These are phyloP conservation scores for Termitomyces sp. DNA, from an alignment of 768 basidiomycete genomes.

Conservation along the genomic window DNA sequence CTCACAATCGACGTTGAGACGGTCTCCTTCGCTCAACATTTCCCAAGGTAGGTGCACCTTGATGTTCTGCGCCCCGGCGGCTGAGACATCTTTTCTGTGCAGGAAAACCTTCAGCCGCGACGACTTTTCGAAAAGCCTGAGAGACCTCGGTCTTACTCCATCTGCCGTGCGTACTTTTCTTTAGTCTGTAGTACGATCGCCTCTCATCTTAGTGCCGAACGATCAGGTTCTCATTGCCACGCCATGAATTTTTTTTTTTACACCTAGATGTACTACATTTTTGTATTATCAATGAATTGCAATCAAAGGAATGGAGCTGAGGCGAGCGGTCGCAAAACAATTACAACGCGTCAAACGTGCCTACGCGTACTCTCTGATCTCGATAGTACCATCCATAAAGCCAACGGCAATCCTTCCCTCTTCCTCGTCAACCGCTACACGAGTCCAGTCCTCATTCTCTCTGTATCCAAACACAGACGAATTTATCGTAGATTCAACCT, in stretches of 20 bases:
- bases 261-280: constrained; percentile 4
- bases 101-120: constrained; percentile 76
- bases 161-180: constrained; percentile 64
- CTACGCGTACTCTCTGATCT: constrained; percentile 49
- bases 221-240: constrained; percentile 56
- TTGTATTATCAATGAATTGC: constrained; percentile 8
- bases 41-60: constrained; percentile 65
- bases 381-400: constrained; percentile 44
- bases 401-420: constrained; percentile 48
- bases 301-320: background rate
- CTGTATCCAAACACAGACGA: constrained; percentile 45
- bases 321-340: background rate
- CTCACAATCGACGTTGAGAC: constrained; percentile 72
- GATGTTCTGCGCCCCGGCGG: constrained; percentile 14
- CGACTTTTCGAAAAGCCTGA: constrained; percentile 80
- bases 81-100: constrained; percentile 5
- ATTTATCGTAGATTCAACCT: constrained; percentile 27
- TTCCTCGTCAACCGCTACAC: constrained; percentile 44
- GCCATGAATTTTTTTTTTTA: constrained; percentile 23
- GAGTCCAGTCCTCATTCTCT: constrained; percentile 50
- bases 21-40: constrained; percentile 74
- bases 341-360: background rate
- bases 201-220: background rate
- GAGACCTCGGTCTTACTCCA: constrained; percentile 85
- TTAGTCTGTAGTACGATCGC: background rate